Percentiles rank a stretch among this genome's conserved stretches.
Conservation (phyloP, 345 rosid species). For the Lepidium didymum region DNA sequence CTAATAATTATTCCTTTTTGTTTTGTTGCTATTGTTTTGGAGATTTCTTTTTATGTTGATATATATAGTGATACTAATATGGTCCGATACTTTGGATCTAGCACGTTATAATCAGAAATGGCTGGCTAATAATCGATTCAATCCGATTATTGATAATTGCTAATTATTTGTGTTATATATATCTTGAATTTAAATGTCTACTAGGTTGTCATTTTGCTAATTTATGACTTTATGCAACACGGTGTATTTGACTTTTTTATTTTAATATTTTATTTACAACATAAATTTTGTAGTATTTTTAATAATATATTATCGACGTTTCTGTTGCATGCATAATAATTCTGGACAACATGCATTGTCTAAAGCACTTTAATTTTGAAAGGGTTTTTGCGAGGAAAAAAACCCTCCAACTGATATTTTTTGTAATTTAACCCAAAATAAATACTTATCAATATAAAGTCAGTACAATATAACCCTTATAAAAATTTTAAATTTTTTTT, state of each 20-base stretch:
- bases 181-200: neutral
- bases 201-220: neutral
- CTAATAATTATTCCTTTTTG: no score
- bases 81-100: neutral
- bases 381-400: no score
- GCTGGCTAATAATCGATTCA: constrained; percentile 5
- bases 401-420: no score
- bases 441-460: no score
- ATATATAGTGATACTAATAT: neutral
- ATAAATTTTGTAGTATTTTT: neutral
- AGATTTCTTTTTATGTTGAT: neutral
- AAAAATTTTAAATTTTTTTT: no score
- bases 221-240: neutral
- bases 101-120: neutral
- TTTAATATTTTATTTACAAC: neutral
- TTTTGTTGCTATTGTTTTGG: neutral
- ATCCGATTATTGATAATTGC: neutral
- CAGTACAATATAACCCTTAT: no score
- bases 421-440: no score
- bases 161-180: neutral
- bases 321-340: no score
- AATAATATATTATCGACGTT: no score
- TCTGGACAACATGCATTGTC: no score
- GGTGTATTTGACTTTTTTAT: constrained; percentile 1
- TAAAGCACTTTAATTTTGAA: no score